phyloP scores from a whole-genome alignment of 768 basidiomycete genomes.

The Lentinula detonsa region DNA sequence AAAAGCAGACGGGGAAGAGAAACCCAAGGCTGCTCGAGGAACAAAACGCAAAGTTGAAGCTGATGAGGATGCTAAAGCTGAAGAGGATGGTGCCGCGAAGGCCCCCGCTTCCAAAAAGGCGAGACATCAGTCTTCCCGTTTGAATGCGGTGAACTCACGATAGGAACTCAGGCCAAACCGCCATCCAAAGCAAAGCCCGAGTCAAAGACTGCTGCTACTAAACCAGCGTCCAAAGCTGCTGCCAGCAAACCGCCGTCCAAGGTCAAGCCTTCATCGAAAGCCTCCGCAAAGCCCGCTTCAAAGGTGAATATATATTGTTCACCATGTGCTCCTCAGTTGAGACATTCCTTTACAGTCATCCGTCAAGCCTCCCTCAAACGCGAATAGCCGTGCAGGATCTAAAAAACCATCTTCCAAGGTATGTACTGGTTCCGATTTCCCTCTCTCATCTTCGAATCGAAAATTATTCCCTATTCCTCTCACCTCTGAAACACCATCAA shows the following conservation, averaged over 20 bases:
- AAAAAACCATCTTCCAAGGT: slow-evolving; percentile 35
- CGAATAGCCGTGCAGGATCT: slow-evolving; percentile 17
- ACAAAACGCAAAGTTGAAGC: slow-evolving; percentile 40
- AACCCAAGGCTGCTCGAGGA: slow-evolving; percentile 41
- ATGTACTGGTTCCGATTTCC: neutral
- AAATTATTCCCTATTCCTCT: too few species aligned
- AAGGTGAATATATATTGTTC: slow-evolving; percentile 20
- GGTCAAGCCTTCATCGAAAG: slow-evolving; percentile 6
- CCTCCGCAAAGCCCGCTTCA: slow-evolving; percentile 30
- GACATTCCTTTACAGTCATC: neutral
- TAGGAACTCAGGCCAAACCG: slow-evolving; percentile 33
- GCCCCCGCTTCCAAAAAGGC: slow-evolving; percentile 67
- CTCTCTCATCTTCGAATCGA: neutral
- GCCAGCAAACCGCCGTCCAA: slow-evolving; percentile 28
- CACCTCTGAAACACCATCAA: too few species aligned
- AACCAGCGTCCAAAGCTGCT: slow-evolving; percentile 29
- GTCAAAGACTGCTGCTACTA: slow-evolving; percentile 10
- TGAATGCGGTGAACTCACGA: slow-evolving; percentile 7
- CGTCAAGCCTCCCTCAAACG: slow-evolving; percentile 21
- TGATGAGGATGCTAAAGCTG: slow-evolving; percentile 19
- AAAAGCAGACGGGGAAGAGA: slow-evolving; percentile 45
- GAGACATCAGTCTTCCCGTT: neutral
- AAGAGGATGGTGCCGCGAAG: slow-evolving; percentile 21
- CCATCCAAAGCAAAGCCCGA: slow-evolving; percentile 22
- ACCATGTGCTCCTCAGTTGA: slow-evolving; percentile 11